A percentile compares a stretch with the other conserved stretches of the same genome.
Evolutionary conservation across 495 filamentous ascomycete genomes (phyloP).

Genomic region (Podospora appendiculata): DNA sequence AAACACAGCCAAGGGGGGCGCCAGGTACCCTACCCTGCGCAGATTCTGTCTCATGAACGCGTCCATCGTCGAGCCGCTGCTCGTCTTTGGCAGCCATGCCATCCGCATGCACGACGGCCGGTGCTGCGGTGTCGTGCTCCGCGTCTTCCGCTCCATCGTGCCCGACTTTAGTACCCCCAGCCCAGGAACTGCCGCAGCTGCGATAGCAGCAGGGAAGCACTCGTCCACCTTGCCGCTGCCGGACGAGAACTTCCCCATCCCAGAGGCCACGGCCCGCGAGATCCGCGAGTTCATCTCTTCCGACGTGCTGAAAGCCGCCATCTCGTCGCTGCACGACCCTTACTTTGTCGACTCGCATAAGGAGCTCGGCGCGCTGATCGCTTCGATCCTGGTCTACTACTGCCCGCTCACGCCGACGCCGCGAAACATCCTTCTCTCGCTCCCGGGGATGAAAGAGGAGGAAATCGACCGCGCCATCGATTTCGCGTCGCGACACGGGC

Average conservation of each 20-base stretch:
- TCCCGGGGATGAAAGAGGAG: slow-evolving; percentile 45
- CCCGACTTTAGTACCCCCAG: slow-evolving; percentile 53
- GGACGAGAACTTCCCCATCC: slow-evolving; percentile 38
- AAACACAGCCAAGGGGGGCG: neutral
- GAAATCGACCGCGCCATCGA: slow-evolving; percentile 56
- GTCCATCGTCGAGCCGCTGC: slow-evolving; percentile 73
- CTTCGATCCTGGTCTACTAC: slow-evolving; percentile 72
- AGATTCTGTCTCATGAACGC: slow-evolving; percentile 76
- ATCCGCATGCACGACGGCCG: slow-evolving; percentile 86
- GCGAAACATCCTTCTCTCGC: slow-evolving; percentile 42
- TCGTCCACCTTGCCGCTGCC: neutral
- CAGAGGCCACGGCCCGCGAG: slow-evolving; percentile 41
- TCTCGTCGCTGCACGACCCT: slow-evolving; percentile 83
- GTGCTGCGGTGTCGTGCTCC: slow-evolving; percentile 76
- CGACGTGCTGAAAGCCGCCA: slow-evolving; percentile 73
- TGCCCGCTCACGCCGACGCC: slow-evolving; percentile 53
- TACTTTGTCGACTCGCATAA: slow-evolving; percentile 97
- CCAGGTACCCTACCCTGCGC: slow-evolving; percentile 48
- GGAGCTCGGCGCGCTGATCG: slow-evolving; percentile 83
- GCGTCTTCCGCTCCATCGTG: slow-evolving; percentile 75
- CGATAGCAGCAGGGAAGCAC: slow-evolving; percentile 1
- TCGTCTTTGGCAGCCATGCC: slow-evolving; percentile 85
- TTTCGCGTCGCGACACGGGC: slow-evolving; percentile 38
- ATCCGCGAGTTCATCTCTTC: slow-evolving; percentile 88
- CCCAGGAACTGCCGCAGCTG: slow-evolving; percentile 4